A percentile compares a stretch with the other conserved stretches of the same genome.
Evolutionary conservation across 2,329 filamentous ascomycete genomes (phyloP).

Genomic region (Cordyceps pruinosa): DNA sequence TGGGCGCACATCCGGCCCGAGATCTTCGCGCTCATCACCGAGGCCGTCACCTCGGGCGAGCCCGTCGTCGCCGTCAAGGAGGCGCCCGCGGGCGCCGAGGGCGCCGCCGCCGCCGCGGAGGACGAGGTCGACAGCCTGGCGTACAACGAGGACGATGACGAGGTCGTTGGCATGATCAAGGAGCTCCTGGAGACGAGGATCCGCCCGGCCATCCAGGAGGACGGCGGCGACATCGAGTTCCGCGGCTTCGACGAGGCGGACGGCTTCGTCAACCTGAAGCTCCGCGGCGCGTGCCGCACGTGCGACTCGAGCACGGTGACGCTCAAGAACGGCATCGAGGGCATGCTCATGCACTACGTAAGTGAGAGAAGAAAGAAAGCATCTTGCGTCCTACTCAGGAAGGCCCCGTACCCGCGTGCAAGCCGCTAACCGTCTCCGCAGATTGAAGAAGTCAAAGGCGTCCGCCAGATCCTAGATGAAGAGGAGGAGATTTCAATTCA

Average conservation of each 20-base stretch:
- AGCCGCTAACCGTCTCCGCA: conserved; percentile 35
- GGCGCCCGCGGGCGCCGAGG: conserved; percentile 41
- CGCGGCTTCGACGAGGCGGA: conserved; percentile 69
- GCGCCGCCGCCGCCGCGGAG: conserved; percentile 25
- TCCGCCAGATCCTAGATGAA: conserved; percentile 82
- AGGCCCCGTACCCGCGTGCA: too few relatives aligned
- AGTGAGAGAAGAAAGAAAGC: conserved; percentile 35
- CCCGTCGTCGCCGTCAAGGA: conserved; percentile 68
- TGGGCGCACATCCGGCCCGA: conserved; percentile 96
- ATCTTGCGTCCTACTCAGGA: too few relatives aligned
- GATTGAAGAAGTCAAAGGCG: conserved; percentile 93
- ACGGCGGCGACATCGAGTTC: conserved; percentile 96
- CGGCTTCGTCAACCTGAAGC: conserved; percentile 77
- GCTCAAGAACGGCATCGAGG: conserved; percentile 94
- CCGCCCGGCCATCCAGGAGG: conserved; percentile 91
- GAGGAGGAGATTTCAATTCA: conserved; percentile 82
- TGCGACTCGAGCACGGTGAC: conserved; percentile 97
- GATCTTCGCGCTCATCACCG: conserved; percentile 90
- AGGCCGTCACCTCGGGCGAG: conserved; percentile 79
- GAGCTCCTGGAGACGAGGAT: conserved; percentile 93
- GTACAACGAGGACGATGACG: conserved; percentile 85
- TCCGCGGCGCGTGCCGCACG: conserved; percentile 87
- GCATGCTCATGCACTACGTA: conserved; percentile 95
- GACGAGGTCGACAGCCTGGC: conserved; percentile 64
- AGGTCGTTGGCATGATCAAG: conserved; percentile 98